Evolutionary conservation across 2,329 filamentous ascomycete genomes (phyloP).

Genomic region (Microsporum audouinii): DNA sequence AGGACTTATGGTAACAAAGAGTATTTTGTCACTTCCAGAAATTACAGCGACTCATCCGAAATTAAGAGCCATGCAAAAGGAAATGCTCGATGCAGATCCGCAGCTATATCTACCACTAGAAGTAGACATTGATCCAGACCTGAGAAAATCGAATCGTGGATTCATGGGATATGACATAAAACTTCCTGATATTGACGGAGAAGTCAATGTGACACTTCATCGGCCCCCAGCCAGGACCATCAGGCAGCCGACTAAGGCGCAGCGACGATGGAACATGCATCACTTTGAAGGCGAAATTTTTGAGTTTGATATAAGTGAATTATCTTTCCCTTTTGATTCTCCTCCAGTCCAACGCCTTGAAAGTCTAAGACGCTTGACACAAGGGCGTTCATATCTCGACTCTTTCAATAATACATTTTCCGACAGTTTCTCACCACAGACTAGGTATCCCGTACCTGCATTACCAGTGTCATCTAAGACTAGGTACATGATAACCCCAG

Average conservation of each 20-base stretch:
- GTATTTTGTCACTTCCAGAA: constrained; percentile 39
- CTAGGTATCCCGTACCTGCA: neutral
- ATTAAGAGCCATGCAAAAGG: constrained; percentile 40
- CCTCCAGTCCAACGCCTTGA: constrained; percentile 4
- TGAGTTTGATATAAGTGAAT: neutral
- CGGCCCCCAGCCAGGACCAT: constrained; percentile 25
- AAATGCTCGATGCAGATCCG: constrained; percentile 38
- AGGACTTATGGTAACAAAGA: constrained; percentile 40
- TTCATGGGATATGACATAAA: constrained; percentile 7
- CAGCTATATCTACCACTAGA: constrained; percentile 36
- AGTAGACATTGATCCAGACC: constrained; percentile 28
- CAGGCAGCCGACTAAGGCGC: constrained; percentile 11
- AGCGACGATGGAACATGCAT: neutral
- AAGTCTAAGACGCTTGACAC: neutral
- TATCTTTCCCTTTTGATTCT: neutral
- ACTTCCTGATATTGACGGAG: constrained; percentile 24
- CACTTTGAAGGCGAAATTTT: neutral
- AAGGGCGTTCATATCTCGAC: constrained; percentile 8
- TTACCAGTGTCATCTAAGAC: constrained; percentile 15
- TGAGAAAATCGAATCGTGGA: constrained; percentile 21
- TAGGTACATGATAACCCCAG: constrained; percentile 12
- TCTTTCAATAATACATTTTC: neutral
- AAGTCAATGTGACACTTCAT: constrained; percentile 28
- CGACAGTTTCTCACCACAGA: neutral
- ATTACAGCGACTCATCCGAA: constrained; percentile 35